Base-by-base conservation (phyloP, 164 flowering plant species). In the Tetrastigma voinierianum region DNA sequence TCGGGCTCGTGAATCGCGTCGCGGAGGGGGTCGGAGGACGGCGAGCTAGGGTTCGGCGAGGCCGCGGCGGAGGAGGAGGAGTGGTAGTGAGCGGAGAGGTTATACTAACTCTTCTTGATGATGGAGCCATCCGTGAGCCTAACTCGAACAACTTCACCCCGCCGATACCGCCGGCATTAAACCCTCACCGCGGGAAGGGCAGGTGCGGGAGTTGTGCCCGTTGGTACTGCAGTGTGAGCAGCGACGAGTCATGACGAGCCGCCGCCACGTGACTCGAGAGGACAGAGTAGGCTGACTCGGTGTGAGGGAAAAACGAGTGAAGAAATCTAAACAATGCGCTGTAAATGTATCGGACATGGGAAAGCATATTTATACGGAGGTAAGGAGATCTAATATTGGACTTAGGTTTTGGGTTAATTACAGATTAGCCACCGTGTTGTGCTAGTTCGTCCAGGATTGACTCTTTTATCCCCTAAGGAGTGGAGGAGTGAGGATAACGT, bases 201-300 rank as follows among this genome's bases (percentile, higher is more conserved):
- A 91, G 44, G 95, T 92, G 19, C 98, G 79, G 23, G 98, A 87
- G 83, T 92, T 92, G 77, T 90, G 96, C 43, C 98, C 98, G 73
- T 87, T 86, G 84, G 84, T 75, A 80, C 89, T 87, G 80, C 98
- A 93, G 82, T 89, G 93, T 55, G 96, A 93, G 80, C 98, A 93
- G 63, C 95, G 84, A 66, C 97, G 88, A 62, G 96, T 85, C 96
- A 89, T 89, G 62, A 59, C 62, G 18, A n/a, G 20, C 32, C 65
- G 70, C 46, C 51, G 2, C 51, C n/a, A n/a, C n/a, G n/a, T 21
- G 65, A 55, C 69, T 61, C 70, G 59, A 53, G 47, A 21, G 54
- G 23, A n/a, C n/a, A 19, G 59, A 51, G 59, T 32, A 1, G 4
- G 10, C 58, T 18, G 25, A 60, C 49, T 70, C 59, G 14, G 67